These are phyloP conservation scores for Zygosaccharomyces lentus DNA, from an alignment of 805 yeast species.

Conservation along the genomic window DNA sequence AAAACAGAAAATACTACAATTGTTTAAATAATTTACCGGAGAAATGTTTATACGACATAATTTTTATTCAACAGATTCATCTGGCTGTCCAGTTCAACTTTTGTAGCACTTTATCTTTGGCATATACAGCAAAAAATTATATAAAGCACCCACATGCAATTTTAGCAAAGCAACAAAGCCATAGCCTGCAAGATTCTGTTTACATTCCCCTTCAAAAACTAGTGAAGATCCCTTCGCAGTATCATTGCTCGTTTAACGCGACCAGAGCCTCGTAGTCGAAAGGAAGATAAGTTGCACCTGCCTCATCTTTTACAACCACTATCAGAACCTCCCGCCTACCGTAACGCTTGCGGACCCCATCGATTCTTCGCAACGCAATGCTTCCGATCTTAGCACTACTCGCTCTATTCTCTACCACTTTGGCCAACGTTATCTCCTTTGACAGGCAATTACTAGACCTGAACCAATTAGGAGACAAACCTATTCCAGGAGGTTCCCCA, in stretches of 20 bases:
- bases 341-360: not conserved
- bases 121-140: no score
- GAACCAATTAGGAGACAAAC: slow-evolving; percentile 36
- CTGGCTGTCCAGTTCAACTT: no score
- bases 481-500: slow-evolving; percentile 91
- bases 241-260: not conserved
- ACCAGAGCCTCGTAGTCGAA: not conserved
- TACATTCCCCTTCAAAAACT: no score
- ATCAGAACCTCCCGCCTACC: not conserved
- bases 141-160: no score
- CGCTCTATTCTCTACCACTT: slow-evolving; percentile 1
- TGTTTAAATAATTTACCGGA: no score
- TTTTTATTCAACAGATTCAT: no score
- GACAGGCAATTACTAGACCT: not conserved
- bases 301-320: not conserved
- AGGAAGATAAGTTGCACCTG: not conserved
- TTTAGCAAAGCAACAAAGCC: no score
- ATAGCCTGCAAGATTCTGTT: no score
- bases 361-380: not conserved
- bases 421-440: not conserved
- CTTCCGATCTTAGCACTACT: not conserved
- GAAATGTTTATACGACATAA: no score
- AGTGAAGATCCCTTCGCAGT: not conserved
- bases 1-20: no score
- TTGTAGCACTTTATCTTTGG: no score